Percentiles rank a stretch among this genome's conserved stretches.
Conservation (phyloP, 208 protist genomes). For the Leishmania major region DNA sequence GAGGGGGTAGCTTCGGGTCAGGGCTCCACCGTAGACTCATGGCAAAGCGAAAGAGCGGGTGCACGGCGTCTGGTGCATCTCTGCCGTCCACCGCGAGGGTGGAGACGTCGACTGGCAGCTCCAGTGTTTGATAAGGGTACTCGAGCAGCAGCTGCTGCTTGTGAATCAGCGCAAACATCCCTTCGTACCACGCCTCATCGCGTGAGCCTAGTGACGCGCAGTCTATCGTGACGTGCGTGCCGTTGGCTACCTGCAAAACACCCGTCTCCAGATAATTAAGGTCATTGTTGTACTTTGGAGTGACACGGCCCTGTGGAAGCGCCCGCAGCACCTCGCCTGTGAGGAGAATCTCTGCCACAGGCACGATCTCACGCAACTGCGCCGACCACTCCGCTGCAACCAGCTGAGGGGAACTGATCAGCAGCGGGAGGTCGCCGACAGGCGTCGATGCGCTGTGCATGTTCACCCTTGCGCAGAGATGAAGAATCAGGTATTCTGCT, state of each 20-base stretch:
- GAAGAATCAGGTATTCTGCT: conserved; percentile 76
- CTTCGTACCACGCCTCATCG: conserved; percentile 40
- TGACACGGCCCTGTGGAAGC: conserved; percentile 15
- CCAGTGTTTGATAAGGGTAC: conserved; percentile 71
- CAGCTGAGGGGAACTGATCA: conserved; percentile 38
- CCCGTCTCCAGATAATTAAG: conserved; percentile 69
- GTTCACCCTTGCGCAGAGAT: conserved; percentile 59
- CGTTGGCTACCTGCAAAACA: conserved; percentile 78
- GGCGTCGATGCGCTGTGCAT: conserved; percentile 55
- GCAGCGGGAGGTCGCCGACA: conserved; percentile 80
- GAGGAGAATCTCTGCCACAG: conserved; percentile 63
- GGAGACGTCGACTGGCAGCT: conserved; percentile 66
- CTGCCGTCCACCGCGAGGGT: conserved; percentile 50
- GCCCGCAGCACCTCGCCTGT: conserved; percentile 20
- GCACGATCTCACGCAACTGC: conserved; percentile 41
- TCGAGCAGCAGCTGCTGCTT: conserved; percentile 67
- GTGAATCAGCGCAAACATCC: conserved; percentile 61
- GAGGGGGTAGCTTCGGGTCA: no score
- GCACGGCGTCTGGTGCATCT: conserved; percentile 8
- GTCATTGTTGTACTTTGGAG: conserved; percentile 49
- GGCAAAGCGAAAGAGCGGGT: conserved; percentile 48
- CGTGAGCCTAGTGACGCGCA: conserved; percentile 32
- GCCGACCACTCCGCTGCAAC: conserved; percentile 43
- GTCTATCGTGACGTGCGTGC: conserved; percentile 83
- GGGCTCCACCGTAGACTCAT: conserved; percentile 30